Evolutionary conservation across 2,329 filamentous ascomycete genomes (phyloP).

Genomic region (Davidsoniella neocaledoniae): DNA sequence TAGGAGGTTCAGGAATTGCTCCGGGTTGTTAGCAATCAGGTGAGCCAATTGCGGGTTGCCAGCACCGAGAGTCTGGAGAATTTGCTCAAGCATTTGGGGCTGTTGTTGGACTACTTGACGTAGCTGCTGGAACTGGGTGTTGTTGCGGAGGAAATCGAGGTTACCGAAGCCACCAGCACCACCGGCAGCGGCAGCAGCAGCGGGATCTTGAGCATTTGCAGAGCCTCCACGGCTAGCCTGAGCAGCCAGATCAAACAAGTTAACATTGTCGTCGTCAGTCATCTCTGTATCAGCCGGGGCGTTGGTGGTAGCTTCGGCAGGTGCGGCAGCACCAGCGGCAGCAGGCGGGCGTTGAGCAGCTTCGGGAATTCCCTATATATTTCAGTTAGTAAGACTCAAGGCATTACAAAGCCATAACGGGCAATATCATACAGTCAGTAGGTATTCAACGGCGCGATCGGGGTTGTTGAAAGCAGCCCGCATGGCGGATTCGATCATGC

Average conservation of each 20-base stretch:
- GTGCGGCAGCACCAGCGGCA: constrained; percentile 24
- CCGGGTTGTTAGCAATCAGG: constrained; percentile 79
- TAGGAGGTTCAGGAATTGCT: constrained; percentile 80
- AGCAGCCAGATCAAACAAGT: constrained; percentile 85
- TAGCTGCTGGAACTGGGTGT: constrained; percentile 94
- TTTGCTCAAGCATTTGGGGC: constrained; percentile 95
- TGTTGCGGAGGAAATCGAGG: constrained; percentile 85
- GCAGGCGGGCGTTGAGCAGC: constrained; percentile 42
- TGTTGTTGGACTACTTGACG: constrained; percentile 95
- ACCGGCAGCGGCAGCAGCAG: constrained; percentile 32
- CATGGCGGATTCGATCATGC: constrained; percentile 85
- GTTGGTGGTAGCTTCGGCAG: constrained; percentile 26
- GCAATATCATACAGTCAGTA: constrained; percentile 52
- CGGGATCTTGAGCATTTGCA: constrained; percentile 22
- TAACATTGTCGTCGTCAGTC: constrained; percentile 49
- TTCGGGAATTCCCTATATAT: constrained; percentile 68
- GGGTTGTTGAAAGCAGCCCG: constrained; percentile 94
- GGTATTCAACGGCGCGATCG: constrained; percentile 91
- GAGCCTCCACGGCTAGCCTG: constrained; percentile 41
- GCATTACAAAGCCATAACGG: not conserved
- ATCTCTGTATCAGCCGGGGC: constrained; percentile 23
- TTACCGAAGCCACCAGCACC: constrained; percentile 47
- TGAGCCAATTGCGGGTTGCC: constrained; percentile 90
- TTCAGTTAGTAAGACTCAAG: constrained; percentile 1
- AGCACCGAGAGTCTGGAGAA: constrained; percentile 85